phyloP scores from a whole-genome alignment of 371 early-diverging fungal genomes.

The Mortierella sp. region DNA sequence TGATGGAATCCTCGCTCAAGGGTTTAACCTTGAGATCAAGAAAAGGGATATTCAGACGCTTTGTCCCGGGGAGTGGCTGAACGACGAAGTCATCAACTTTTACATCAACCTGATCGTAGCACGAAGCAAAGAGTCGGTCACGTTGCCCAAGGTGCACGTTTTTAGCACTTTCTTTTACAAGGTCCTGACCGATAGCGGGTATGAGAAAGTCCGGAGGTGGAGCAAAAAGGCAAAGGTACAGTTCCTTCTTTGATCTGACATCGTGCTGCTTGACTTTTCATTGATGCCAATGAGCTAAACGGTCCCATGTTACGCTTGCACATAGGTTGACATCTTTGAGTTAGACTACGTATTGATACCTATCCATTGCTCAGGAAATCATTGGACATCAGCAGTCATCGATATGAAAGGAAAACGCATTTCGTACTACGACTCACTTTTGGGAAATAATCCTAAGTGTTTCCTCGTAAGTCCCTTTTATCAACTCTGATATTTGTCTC shows the following conservation, averaged over 20 bases:
- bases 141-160: slow-evolving; percentile 76
- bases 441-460: slow-evolving; percentile 69
- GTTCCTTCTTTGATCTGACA: background rate
- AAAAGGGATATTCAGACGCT: slow-evolving; percentile 81
- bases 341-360: slow-evolving; percentile 90
- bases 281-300: background rate
- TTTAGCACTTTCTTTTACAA: slow-evolving; percentile 94
- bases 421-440: slow-evolving; percentile 91
- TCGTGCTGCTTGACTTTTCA: background rate
- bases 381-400: slow-evolving; percentile 91
- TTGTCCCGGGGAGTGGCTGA: slow-evolving; percentile 87
- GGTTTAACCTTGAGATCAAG: slow-evolving; percentile 73
- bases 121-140: slow-evolving; percentile 64
- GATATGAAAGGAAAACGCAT: slow-evolving; percentile 81
- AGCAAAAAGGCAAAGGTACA: slow-evolving; percentile 73
- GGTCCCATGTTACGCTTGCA: background rate
- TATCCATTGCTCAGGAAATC: slow-evolving; percentile 86
- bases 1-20: slow-evolving; percentile 57
- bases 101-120: slow-evolving; percentile 84
- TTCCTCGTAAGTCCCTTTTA: slow-evolving; percentile 57
- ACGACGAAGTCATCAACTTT: slow-evolving; percentile 95
- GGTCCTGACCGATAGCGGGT: slow-evolving; percentile 78
- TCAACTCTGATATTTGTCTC: background rate
- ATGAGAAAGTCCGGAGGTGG: slow-evolving; percentile 86
- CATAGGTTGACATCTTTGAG: slow-evolving; percentile 82